These are phyloP conservation scores for Pascua sp. DNA, from an alignment of 1,284 basidiomycete genomes.

Conservation along the genomic window DNA sequence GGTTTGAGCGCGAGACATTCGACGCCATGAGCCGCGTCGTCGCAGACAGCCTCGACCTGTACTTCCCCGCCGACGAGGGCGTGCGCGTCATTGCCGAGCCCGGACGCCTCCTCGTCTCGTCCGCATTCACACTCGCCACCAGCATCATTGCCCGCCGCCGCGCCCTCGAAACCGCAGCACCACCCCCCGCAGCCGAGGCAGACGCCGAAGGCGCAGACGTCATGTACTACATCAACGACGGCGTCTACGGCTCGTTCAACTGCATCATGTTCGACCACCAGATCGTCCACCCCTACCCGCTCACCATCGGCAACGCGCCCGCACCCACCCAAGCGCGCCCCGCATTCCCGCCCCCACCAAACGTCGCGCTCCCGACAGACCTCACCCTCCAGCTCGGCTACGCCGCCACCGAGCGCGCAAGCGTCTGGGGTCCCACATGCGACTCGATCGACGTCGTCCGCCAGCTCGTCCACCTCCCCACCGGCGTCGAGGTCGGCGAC, in stretches of 20 bases:
- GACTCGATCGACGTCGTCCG: slow-evolving; percentile 85
- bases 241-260: slow-evolving; percentile 98
- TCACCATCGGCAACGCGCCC: slow-evolving; percentile 52
- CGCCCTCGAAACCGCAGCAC: slow-evolving; percentile 23
- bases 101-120: slow-evolving; percentile 88
- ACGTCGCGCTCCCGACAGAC: slow-evolving; percentile 44
- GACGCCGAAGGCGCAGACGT: slow-evolving; percentile 43
- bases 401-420: slow-evolving; percentile 50
- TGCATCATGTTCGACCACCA: slow-evolving; percentile 93
- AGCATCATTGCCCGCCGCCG: slow-evolving; percentile 89
- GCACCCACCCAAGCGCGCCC: slow-evolving; percentile 34
- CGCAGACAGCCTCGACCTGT: slow-evolving; percentile 65
- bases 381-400: slow-evolving; percentile 49
- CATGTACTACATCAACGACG: slow-evolving; percentile 91
- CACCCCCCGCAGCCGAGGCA: slow-evolving; percentile 9
- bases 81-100: slow-evolving; percentile 94
- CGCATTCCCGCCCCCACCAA: slow-evolving; percentile 49
- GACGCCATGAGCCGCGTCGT: slow-evolving; percentile 74
- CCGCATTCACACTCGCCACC: slow-evolving; percentile 87
- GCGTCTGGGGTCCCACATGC: slow-evolving; percentile 69
- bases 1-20: slow-evolving; percentile 88
- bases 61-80: slow-evolving; percentile 74
- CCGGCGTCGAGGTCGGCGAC: slow-evolving; percentile 71
- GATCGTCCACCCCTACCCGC: slow-evolving; percentile 76
- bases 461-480: slow-evolving; percentile 60